phyloP scores from a whole-genome alignment of 306 rosid genomes.

The Fagus crenata region DNA sequence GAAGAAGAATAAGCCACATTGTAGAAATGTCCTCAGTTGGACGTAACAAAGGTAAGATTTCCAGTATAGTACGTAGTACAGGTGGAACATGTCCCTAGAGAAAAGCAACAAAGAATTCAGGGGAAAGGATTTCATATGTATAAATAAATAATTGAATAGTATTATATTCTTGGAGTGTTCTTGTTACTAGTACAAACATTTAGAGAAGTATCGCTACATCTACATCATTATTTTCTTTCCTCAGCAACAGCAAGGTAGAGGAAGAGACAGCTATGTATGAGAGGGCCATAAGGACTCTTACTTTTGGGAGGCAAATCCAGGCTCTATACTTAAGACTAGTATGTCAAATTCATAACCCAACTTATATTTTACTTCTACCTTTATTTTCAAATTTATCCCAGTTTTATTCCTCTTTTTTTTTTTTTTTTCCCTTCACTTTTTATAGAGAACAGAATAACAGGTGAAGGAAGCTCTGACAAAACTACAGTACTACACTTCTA shows the following conservation, averaged over 20 bases:
- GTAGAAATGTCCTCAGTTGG: slow-evolving; percentile 74
- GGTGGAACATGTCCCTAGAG: slow-evolving; percentile 86
- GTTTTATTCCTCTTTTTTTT: neutral
- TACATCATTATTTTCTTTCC: slow-evolving; percentile 18
- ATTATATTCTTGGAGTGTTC: neutral
- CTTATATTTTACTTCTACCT: neutral
- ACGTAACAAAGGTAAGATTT: slow-evolving; percentile 70
- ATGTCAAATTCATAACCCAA: neutral
- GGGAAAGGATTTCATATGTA: slow-evolving; percentile 3
- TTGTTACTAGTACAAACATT: slow-evolving; percentile 10
- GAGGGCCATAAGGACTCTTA: slow-evolving; percentile 7
- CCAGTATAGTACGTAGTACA: slow-evolving; percentile 75
- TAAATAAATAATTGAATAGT: neutral
- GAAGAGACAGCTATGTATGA: slow-evolving; percentile 11
- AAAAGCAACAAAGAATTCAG: slow-evolving; percentile 17
- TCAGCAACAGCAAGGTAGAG: slow-evolving; percentile 8
- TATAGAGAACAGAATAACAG: neutral
- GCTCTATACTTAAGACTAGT: neutral
- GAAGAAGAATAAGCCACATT: slow-evolving; percentile 87
- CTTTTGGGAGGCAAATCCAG: neutral
- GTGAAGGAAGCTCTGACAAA: neutral
- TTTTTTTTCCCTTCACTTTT: neutral
- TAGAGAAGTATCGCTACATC: slow-evolving; percentile 12
- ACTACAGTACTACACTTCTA: neutral
- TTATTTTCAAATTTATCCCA: neutral